Evolutionary conservation across 2,329 filamentous ascomycete species (phyloP).

Genomic region (Aspergillus felis): DNA sequence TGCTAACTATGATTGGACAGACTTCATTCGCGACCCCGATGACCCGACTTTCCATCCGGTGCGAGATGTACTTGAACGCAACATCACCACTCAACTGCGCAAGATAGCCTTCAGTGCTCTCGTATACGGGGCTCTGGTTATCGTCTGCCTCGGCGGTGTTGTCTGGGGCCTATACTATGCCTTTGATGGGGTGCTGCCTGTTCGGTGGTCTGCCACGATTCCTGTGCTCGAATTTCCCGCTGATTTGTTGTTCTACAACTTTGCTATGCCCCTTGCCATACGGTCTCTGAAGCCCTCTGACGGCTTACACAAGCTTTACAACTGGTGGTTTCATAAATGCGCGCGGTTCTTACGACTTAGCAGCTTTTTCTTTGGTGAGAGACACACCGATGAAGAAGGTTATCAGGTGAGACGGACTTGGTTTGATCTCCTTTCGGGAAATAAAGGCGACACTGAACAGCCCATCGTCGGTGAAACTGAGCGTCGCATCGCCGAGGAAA

Average conservation of each 20-base stretch:
- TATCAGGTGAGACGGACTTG: constrained; percentile 59
- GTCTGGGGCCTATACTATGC: constrained; percentile 80
- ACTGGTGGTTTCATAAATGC: constrained; percentile 93
- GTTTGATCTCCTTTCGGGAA: constrained; percentile 37
- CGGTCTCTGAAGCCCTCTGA: constrained; percentile 82
- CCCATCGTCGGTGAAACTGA: constrained; percentile 33
- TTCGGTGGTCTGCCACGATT: constrained; percentile 90
- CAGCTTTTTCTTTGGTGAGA: constrained; percentile 88
- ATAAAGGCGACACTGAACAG: constrained; percentile 36
- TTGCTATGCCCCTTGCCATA: constrained; percentile 83
- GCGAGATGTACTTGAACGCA: constrained; percentile 90
- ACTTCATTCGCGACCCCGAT: constrained; percentile 97
- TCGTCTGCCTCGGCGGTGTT: constrained; percentile 89
- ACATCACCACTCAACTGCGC: constrained; percentile 83
- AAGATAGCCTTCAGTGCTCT: constrained; percentile 96
- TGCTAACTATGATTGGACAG: constrained; percentile 37
- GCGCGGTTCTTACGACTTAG: constrained; percentile 76
- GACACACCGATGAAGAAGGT: constrained; percentile 77
- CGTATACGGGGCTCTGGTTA: constrained; percentile 89
- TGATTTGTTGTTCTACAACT: constrained; percentile 94
- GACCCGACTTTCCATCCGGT: constrained; percentile 98
- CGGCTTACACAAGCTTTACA: constrained; percentile 77
- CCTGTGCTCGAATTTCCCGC: constrained; percentile 92
- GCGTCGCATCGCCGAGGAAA: constrained; percentile 38
- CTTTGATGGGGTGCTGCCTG: constrained; percentile 71